Conservation (phyloP, 345 rosid genomes). For the Eucalyptus sp. region DNA sequence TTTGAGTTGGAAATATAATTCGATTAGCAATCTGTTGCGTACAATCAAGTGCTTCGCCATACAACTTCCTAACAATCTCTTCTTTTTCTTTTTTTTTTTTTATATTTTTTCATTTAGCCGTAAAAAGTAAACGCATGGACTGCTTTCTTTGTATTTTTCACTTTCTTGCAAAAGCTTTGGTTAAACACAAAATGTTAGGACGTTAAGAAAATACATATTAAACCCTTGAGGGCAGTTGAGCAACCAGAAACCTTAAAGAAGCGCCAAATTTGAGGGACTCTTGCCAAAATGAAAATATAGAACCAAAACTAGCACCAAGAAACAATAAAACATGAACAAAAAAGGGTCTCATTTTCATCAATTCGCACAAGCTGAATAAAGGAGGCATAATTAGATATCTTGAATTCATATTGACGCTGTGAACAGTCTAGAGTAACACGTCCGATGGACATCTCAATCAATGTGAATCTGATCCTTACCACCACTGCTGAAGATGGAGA, state of each 20-base stretch:
- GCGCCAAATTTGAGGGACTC: not conserved
- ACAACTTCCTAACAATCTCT: too few relatives aligned
- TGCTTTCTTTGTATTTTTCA: not conserved
- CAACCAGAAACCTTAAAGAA: not conserved
- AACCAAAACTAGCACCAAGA: not conserved
- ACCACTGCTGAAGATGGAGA: not conserved
- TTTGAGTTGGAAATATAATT: too few relatives aligned
- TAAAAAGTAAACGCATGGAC: not conserved
- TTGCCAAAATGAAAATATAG: not conserved
- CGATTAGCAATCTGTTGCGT: too few relatives aligned
- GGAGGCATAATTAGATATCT: not conserved
- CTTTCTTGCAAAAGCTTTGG: not conserved
- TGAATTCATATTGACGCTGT: not conserved
- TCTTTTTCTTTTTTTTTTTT: too few relatives aligned
- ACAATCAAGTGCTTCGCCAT: too few relatives aligned
- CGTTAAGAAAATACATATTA: not conserved
- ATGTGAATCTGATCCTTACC: not conserved
- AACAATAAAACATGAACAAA: not conserved
- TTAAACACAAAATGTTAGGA: not conserved
- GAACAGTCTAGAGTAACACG: not conserved
- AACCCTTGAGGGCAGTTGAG: not conserved
- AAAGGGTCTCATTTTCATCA: not conserved
- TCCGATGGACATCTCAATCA: not conserved
- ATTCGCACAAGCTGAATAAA: not conserved
- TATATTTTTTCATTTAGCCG: not conserved